Evolutionary conservation across 2,329 filamentous ascomycete species (phyloP).

Genomic region (Diaporthe sp.): DNA sequence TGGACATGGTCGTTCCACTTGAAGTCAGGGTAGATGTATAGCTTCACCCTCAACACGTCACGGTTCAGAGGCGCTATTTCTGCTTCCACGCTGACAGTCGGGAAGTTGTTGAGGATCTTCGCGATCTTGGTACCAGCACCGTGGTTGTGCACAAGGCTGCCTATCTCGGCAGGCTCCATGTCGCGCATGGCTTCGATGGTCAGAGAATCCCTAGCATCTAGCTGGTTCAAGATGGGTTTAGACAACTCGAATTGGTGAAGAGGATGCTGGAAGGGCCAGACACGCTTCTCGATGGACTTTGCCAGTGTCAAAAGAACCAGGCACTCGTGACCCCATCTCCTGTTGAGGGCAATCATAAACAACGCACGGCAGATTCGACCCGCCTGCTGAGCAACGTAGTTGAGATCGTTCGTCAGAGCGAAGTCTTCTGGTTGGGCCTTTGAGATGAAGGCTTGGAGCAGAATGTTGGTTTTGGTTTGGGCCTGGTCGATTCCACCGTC

Average conservation of each 20-base stretch:
- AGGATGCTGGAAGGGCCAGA: conserved; percentile 96
- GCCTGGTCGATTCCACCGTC: conserved; percentile 78
- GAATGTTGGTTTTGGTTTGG: conserved; percentile 94
- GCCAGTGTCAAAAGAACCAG: conserved; percentile 90
- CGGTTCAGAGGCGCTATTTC: conserved; percentile 96
- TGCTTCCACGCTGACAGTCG: conserved; percentile 89
- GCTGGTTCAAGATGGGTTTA: conserved; percentile 83
- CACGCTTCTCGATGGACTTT: conserved; percentile 96
- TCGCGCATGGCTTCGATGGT: conserved; percentile 89
- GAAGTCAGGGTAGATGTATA: conserved; percentile 91
- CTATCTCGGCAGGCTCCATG: conserved; percentile 94
- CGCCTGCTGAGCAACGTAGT: conserved; percentile 96
- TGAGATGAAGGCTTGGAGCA: conserved; percentile 95
- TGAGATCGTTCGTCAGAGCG: conserved; percentile 89
- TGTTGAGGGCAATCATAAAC: conserved; percentile 97
- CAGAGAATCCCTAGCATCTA: conserved; percentile 83
- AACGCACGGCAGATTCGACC: conserved; percentile 93
- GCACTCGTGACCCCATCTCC: conserved; percentile 96
- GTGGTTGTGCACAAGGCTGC: conserved; percentile 90
- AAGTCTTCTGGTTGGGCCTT: conserved; percentile 91
- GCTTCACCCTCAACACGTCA: conserved; percentile 91
- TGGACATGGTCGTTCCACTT: conserved; percentile 94
- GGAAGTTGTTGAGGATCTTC: conserved; percentile 89
- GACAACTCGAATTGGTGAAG: conserved; percentile 95
- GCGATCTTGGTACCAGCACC: conserved; percentile 86